Evolutionary conservation across 441 rosid species (phyloP).

Genomic region (Brassica balearica): DNA sequence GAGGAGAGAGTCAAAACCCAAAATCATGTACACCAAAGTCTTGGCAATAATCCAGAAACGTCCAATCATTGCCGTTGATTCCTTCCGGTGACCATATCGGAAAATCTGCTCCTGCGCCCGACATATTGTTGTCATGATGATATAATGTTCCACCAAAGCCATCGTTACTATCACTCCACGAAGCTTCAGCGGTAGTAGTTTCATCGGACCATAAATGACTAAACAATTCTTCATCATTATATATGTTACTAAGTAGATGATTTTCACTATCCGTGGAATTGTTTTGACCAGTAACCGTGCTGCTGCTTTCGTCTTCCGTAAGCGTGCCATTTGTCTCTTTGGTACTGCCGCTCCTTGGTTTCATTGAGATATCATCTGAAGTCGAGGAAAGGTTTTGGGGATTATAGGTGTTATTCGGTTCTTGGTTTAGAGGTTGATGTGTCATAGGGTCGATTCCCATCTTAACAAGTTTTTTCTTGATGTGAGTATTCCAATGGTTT

Average conservation of each 20-base stretch:
- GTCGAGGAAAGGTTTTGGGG: slow-evolving; percentile 11
- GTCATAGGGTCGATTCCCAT: slow-evolving; percentile 72
- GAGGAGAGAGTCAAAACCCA: slow-evolving; percentile 27
- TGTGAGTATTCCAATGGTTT: slow-evolving; percentile 78
- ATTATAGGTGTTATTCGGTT: background rate
- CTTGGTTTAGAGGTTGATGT: slow-evolving; percentile 51
- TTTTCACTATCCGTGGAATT: slow-evolving; percentile 20
- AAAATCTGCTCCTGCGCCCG: slow-evolving; percentile 4
- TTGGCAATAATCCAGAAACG: slow-evolving; percentile 34
- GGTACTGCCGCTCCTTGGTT: slow-evolving; percentile 30
- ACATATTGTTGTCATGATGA: background rate
- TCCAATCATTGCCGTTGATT: slow-evolving; percentile 9
- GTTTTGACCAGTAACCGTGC: slow-evolving; percentile 30
- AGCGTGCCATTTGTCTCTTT: slow-evolving; percentile 15
- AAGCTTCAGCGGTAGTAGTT: background rate
- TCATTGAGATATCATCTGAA: slow-evolving; percentile 13
- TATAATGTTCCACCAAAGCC: slow-evolving; percentile 11
- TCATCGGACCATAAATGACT: slow-evolving; percentile 27
- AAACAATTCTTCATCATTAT: slow-evolving; percentile 21
- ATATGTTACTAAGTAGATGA: background rate
- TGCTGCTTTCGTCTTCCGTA: slow-evolving; percentile 28
- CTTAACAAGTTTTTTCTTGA: slow-evolving; percentile 68
- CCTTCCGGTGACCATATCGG: slow-evolving; percentile 30
- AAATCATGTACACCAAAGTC: slow-evolving; percentile 39
- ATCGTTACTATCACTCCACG: slow-evolving; percentile 26